phyloP scores from a whole-genome alignment of 179 eudicot genomes.

The Actinidia chinensis region DNA sequence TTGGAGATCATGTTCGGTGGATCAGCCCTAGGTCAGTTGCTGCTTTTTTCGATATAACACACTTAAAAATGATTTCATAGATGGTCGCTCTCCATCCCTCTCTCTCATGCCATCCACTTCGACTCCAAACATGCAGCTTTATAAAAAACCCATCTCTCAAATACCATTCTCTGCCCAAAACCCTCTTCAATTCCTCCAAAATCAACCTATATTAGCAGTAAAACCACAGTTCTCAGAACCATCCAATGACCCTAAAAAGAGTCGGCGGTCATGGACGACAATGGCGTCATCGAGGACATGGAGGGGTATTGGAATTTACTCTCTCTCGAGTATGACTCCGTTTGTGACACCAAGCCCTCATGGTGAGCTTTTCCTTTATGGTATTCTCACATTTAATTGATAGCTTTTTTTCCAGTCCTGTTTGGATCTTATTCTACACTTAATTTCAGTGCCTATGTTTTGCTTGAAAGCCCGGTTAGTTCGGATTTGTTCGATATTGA shows the following conservation, averaged over 20 bases:
- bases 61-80: too few species aligned
- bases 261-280: slow-evolving; percentile 49
- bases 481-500: not conserved
- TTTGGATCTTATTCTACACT: not conserved
- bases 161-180: slow-evolving; percentile 26
- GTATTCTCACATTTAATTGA: not conserved
- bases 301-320: slow-evolving; percentile 75
- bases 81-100: slow-evolving; percentile 19
- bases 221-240: slow-evolving; percentile 32
- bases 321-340: slow-evolving; percentile 93
- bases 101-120: slow-evolving; percentile 17
- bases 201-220: slow-evolving; percentile 21
- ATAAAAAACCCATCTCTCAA: slow-evolving; percentile 33
- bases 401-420: not conserved
- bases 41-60: too few species aligned
- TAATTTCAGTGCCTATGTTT: not conserved
- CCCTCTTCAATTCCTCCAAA: slow-evolving; percentile 4
- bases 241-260: slow-evolving; percentile 37
- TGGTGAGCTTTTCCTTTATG: slow-evolving; percentile 45
- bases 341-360: slow-evolving; percentile 96
- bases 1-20: too few species aligned
- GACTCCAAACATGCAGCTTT: slow-evolving; percentile 22
- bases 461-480: not conserved
- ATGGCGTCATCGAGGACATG: slow-evolving; percentile 73
- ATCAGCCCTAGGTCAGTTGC: too few species aligned